These are phyloP conservation scores for Rubia balearica DNA, from an alignment of 305 asterid species.

Conservation along the genomic window DNA sequence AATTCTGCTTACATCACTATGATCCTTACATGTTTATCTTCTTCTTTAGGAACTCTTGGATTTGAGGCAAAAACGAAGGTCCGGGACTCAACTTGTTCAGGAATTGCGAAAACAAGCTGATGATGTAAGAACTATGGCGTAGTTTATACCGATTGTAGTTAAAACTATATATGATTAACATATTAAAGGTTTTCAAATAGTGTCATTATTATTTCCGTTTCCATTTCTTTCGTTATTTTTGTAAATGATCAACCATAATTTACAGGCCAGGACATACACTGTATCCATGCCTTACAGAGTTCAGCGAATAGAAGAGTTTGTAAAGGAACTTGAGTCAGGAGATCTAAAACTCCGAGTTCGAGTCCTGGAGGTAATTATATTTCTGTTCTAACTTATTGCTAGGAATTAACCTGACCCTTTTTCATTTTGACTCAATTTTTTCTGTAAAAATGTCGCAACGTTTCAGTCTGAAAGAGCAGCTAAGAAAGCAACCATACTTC, in stretches of 20 bases:
- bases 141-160: too few species aligned
- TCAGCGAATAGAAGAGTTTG: slow-evolving; percentile 75
- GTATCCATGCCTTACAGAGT: slow-evolving; percentile 87
- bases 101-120: slow-evolving; percentile 79
- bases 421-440: neutral
- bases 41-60: slow-evolving; percentile 68
- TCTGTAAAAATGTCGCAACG: slow-evolving; percentile 3
- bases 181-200: neutral
- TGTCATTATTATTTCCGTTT: neutral
- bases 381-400: neutral
- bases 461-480: slow-evolving; percentile 94
- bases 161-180: neutral
- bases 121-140: slow-evolving; percentile 36
- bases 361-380: slow-evolving; percentile 67
- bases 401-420: neutral
- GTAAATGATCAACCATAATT: neutral
- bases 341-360: slow-evolving; percentile 89
- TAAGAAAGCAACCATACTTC: slow-evolving; percentile 67
- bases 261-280: slow-evolving; percentile 73
- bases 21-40: slow-evolving; percentile 8
- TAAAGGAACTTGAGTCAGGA: slow-evolving; percentile 84
- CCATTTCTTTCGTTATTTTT: neutral
- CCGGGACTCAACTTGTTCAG: slow-evolving; percentile 62
- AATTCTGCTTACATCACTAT: neutral
- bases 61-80: slow-evolving; percentile 49